phyloP scores from a whole-genome alignment of 2,329 filamentous ascomycete species.

The Cordyceps farinosa region DNA sequence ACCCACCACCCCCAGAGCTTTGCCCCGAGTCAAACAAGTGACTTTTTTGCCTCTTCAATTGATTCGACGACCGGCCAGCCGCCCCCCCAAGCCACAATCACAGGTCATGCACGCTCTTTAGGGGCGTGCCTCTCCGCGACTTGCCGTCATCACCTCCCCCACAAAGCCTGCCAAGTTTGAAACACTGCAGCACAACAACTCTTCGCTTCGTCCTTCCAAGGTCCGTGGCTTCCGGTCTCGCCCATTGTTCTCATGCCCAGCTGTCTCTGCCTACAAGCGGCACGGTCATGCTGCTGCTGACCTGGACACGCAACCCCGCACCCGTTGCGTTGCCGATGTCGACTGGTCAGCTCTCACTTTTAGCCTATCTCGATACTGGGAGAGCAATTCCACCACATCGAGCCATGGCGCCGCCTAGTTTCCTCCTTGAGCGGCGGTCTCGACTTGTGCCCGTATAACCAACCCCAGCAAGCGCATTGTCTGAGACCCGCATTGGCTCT shows the following conservation, averaged over 20 bases:
- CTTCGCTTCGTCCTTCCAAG: background rate
- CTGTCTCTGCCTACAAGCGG: background rate
- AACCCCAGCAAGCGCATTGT: conserved; percentile 1
- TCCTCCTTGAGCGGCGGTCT: background rate
- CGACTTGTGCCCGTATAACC: conserved; percentile 6
- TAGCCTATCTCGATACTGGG: background rate
- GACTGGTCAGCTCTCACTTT: too few species aligned
- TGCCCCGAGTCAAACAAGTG: conserved; percentile 1
- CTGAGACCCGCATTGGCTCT: conserved; percentile 9
- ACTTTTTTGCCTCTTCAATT: background rate
- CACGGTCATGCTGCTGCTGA: background rate
- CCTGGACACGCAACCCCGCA: background rate
- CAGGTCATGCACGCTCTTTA: background rate
- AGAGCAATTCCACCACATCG: background rate
- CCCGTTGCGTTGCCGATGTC: background rate
- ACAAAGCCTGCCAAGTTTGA: conserved; percentile 6
- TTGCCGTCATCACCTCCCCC: conserved; percentile 3
- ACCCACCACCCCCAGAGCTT: background rate
- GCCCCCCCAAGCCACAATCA: conserved; percentile 1
- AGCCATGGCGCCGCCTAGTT: conserved; percentile 11
- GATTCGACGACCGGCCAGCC: background rate
- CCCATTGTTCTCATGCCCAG: conserved; percentile 3
- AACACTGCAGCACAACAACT: background rate
- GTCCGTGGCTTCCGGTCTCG: conserved; percentile 1
- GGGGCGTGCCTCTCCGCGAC: background rate